Evolutionary conservation across 768 basidiomycete species (phyloP).

Genomic region (Psilocybe tampanensis): DNA sequence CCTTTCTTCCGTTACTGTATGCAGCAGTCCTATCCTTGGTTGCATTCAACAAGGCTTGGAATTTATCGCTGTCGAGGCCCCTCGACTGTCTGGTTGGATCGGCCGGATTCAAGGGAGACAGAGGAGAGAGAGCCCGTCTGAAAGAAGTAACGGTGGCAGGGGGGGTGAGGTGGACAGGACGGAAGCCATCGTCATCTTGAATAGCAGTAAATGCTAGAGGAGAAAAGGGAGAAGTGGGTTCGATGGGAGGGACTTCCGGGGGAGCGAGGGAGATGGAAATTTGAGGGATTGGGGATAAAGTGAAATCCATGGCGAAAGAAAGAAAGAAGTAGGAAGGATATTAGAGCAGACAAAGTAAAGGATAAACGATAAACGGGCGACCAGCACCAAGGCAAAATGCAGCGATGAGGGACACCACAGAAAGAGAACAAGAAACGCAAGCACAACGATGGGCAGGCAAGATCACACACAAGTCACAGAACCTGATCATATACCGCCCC

Average conservation of each 20-base stretch:
- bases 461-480: constrained; percentile 19
- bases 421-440: constrained; percentile 36
- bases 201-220: constrained; percentile 28
- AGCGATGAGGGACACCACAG: constrained; percentile 28
- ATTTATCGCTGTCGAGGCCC: constrained; percentile 64
- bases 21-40: constrained; percentile 59
- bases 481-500: constrained; percentile 22
- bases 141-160: constrained; percentile 49
- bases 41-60: constrained; percentile 63
- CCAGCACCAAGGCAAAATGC: constrained; percentile 50
- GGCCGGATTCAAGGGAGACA: constrained; percentile 54
- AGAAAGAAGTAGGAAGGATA: constrained; percentile 19
- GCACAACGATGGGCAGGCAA: constrained; percentile 17
- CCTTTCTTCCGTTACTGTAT: constrained; percentile 44
- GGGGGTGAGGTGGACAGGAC: constrained; percentile 60
- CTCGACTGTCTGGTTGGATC: constrained; percentile 38
- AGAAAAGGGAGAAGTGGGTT: constrained; percentile 70
- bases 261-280: constrained; percentile 74
- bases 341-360: constrained; percentile 18
- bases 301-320: constrained; percentile 40
- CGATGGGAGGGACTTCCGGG: constrained; percentile 47
- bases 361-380: constrained; percentile 37
- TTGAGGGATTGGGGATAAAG: constrained; percentile 54
- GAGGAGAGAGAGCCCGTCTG: constrained; percentile 49
- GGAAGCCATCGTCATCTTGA: constrained; percentile 51